Conservation (phyloP, 2,329 filamentous ascomycete genomes). For the Fusarium bactridioides region DNA sequence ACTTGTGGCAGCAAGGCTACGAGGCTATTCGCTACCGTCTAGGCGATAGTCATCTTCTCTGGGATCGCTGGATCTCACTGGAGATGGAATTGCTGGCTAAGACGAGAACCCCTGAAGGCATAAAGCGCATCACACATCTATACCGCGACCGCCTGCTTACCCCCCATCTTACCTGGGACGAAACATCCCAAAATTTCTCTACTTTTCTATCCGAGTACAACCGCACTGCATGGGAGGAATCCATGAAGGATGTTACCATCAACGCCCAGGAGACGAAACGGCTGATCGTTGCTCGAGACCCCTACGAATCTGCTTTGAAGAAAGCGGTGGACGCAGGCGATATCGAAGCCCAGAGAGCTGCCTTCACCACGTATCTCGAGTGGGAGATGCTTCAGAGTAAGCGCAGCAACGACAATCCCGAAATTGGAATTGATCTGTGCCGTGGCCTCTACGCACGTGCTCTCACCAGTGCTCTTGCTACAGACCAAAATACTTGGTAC, state of each 20-base stretch:
- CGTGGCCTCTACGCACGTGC: slow-evolving; percentile 81
- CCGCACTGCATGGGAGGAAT: slow-evolving; percentile 73
- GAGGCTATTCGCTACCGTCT: slow-evolving; percentile 77
- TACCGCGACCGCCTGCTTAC: slow-evolving; percentile 74
- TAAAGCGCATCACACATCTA: slow-evolving; percentile 72
- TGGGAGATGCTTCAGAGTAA: slow-evolving; percentile 78
- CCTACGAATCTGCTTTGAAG: slow-evolving; percentile 72
- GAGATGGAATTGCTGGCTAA: slow-evolving; percentile 72
- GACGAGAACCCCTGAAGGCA: slow-evolving; percentile 61
- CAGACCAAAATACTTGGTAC: slow-evolving; percentile 80
- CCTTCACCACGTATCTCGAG: slow-evolving; percentile 75
- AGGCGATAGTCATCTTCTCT: slow-evolving; percentile 78
- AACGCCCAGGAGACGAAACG: slow-evolving; percentile 71
- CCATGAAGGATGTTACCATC: slow-evolving; percentile 74
- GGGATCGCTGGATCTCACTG: slow-evolving; percentile 80
- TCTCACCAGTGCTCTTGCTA: slow-evolving; percentile 72
- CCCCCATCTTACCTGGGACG: slow-evolving; percentile 79
- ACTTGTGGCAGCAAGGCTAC: slow-evolving; percentile 76
- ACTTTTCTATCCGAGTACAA: slow-evolving; percentile 77
- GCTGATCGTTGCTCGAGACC: slow-evolving; percentile 67
- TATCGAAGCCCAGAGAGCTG: slow-evolving; percentile 59
- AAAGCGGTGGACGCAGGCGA: slow-evolving; percentile 66
- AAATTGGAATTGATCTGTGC: slow-evolving; percentile 60
- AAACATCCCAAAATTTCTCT: slow-evolving; percentile 78
- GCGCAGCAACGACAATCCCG: slow-evolving; percentile 55